phyloP scores from a whole-genome alignment of 2,329 filamentous ascomycete species.

The Plenodomus tracheiphilus region DNA sequence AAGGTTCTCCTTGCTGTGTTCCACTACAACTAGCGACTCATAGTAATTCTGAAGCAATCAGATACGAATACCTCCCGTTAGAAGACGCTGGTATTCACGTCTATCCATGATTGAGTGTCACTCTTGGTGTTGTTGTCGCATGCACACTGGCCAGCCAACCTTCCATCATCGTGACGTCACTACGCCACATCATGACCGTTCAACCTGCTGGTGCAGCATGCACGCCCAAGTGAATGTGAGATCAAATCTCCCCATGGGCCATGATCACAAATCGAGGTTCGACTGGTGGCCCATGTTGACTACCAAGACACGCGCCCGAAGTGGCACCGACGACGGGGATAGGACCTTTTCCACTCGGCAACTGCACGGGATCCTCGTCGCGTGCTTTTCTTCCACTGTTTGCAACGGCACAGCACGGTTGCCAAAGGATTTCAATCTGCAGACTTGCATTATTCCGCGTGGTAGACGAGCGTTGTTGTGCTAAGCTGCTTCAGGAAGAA shows the following conservation, averaged over 20 bases:
- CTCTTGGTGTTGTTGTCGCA: no score
- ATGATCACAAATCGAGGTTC: no score
- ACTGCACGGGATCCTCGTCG: background rate
- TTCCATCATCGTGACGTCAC: background rate
- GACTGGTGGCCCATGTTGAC: background rate
- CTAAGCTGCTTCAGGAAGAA: background rate
- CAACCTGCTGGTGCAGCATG: no score
- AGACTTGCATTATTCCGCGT: constrained; percentile 5
- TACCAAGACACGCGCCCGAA: background rate
- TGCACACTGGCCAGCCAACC: no score
- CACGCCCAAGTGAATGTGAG: background rate
- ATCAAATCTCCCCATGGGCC: no score
- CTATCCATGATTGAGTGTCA: no score
- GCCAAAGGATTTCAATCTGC: background rate
- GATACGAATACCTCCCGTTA: no score
- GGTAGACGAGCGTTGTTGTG: background rate
- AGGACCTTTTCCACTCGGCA: constrained; percentile 10
- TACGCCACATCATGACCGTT: no score
- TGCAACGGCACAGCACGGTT: constrained; percentile 9
- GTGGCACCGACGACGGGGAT: constrained; percentile 5
- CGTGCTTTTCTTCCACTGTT: constrained; percentile 2
- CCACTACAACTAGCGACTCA: no score
- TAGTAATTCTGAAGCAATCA: no score
- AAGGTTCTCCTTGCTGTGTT: no score
- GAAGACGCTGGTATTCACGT: no score